Conservation (phyloP, 768 basidiomycete genomes). For the Leucosporidium creatinivorum region DNA sequence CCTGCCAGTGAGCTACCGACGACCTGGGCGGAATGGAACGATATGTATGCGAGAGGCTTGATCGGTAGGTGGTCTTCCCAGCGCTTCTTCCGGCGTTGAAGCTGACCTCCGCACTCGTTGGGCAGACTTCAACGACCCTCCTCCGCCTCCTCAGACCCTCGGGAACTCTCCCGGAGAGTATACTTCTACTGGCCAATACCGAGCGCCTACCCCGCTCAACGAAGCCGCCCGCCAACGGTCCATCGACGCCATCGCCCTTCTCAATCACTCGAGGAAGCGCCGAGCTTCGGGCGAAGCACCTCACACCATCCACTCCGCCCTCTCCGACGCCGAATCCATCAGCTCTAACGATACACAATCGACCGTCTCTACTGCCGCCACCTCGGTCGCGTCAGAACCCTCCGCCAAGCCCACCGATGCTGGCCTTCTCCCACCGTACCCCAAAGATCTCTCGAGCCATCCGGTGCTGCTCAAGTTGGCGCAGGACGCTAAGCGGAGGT, state of each 20-base stretch:
- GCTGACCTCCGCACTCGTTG: not conserved
- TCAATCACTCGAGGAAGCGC: not conserved
- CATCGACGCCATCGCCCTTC: conserved; percentile 16
- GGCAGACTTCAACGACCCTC: conserved; percentile 27
- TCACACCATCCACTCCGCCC: not conserved
- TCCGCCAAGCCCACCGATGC: too few species aligned
- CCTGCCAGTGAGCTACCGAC: conserved; percentile 21
- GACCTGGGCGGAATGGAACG: conserved; percentile 27
- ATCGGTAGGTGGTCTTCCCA: not conserved
- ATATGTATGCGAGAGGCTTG: conserved; percentile 5
- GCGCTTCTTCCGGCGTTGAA: not conserved
- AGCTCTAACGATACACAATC: not conserved
- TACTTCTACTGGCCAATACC: conserved; percentile 9
- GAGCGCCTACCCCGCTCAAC: conserved; percentile 13
- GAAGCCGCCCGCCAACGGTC: conserved; percentile 23
- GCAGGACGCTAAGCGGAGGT: conserved; percentile 7
- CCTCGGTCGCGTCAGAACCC: not conserved
- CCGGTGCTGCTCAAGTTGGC: conserved; percentile 17
- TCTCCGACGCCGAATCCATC: not conserved
- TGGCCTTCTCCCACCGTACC: not conserved
- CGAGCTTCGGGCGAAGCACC: not conserved
- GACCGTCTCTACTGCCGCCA: not conserved
- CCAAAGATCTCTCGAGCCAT: conserved; percentile 6
- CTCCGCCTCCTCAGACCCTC: conserved; percentile 23
- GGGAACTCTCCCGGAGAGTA: not conserved